Evolutionary conservation across 495 filamentous ascomycete species (phyloP).

Genomic region (Talaromyces adpressus): DNA sequence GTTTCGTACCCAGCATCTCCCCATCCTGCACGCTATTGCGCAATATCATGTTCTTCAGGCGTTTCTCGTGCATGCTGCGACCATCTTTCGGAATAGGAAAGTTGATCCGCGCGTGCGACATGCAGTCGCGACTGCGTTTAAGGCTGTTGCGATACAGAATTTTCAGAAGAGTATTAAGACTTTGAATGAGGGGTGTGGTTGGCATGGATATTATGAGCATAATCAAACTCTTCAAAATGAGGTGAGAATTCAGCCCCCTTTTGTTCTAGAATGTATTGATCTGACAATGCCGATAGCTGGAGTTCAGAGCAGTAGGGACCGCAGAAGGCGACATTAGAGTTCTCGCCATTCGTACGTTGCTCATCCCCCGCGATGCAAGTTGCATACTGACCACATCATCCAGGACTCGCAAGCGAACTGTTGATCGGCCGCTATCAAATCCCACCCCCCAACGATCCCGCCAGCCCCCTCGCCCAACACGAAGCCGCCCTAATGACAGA

Average conservation of each 20-base stretch:
- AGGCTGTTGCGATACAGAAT: slow-evolving; percentile 14
- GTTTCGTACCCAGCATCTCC: slow-evolving; percentile 28
- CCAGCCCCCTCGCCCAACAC: slow-evolving; percentile 19
- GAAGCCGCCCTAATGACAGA: slow-evolving; percentile 22
- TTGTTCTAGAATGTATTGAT: neutral
- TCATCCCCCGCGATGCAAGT: neutral
- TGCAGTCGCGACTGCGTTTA: slow-evolving; percentile 19
- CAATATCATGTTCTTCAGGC: slow-evolving; percentile 22
- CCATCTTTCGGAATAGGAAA: slow-evolving; percentile 1
- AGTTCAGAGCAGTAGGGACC: neutral
- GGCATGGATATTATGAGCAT: slow-evolving; percentile 23
- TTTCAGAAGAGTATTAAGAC: slow-evolving; percentile 15
- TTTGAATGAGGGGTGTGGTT: slow-evolving; percentile 24
- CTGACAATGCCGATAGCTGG: neutral
- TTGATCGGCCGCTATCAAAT: slow-evolving; percentile 26
- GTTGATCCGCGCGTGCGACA: slow-evolving; percentile 10
- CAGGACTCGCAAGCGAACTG: slow-evolving; percentile 27
- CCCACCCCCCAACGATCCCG: slow-evolving; percentile 17
- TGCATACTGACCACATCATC: neutral
- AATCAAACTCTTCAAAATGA: slow-evolving; percentile 20
- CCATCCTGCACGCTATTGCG: slow-evolving; percentile 23
- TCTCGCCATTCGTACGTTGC: neutral
- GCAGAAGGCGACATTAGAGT: neutral
- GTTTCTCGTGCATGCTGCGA: slow-evolving; percentile 11
- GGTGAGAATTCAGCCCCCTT: slow-evolving; percentile 15